These are phyloP conservation scores for Spathaspora gorwiae DNA, from an alignment of 805 yeast species.

Conservation along the genomic window DNA sequence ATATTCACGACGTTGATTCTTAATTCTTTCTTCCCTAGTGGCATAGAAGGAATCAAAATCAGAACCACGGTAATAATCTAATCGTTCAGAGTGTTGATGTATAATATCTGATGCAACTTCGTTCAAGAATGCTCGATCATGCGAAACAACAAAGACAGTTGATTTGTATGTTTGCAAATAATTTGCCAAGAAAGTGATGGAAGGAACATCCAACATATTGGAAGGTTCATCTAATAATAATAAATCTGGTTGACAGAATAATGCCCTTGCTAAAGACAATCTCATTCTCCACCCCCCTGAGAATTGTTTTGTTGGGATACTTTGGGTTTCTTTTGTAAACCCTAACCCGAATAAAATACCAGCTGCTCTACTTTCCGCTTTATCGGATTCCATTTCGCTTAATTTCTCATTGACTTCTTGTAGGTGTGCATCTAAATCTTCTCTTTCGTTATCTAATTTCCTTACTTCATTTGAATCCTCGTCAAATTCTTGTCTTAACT, in stretches of 20 bases:
- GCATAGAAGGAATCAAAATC: slow-evolving; percentile 90
- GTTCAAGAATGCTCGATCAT: slow-evolving; percentile 93
- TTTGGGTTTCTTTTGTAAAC: slow-evolving; percentile 83
- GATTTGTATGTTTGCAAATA: slow-evolving; percentile 87
- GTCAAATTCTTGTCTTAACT: slow-evolving; percentile 64
- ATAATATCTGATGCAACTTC: slow-evolving; percentile 98
- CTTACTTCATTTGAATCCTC: slow-evolving; percentile 71
- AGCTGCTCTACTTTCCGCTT: slow-evolving; percentile 97
- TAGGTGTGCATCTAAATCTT: slow-evolving; percentile 74
- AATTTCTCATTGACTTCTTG: slow-evolving; percentile 78
- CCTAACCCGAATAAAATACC: slow-evolving; percentile 90
- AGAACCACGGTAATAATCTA: slow-evolving; percentile 92
- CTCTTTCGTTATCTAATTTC: slow-evolving; percentile 84
- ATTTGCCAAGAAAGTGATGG: slow-evolving; percentile 87
- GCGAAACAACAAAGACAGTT: slow-evolving; percentile 93
- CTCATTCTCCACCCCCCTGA: slow-evolving; percentile 99
- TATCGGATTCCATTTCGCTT: slow-evolving; percentile 91
- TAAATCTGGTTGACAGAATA: slow-evolving; percentile 94
- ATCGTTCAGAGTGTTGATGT: slow-evolving; percentile 94
- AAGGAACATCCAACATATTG: slow-evolving; percentile 99
- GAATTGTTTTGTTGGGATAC: slow-evolving; percentile 78
- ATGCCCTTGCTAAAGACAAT: slow-evolving; percentile 93
- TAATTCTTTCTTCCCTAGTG: slow-evolving; percentile 91
- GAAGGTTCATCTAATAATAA: slow-evolving; percentile 96
- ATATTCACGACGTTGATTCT: slow-evolving; percentile 89